A percentile compares a stretch with the other conserved stretches of the same genome.
Conservation (phyloP, 2,329 filamentous ascomycete genomes). For the Bipolaris zeicola region DNA sequence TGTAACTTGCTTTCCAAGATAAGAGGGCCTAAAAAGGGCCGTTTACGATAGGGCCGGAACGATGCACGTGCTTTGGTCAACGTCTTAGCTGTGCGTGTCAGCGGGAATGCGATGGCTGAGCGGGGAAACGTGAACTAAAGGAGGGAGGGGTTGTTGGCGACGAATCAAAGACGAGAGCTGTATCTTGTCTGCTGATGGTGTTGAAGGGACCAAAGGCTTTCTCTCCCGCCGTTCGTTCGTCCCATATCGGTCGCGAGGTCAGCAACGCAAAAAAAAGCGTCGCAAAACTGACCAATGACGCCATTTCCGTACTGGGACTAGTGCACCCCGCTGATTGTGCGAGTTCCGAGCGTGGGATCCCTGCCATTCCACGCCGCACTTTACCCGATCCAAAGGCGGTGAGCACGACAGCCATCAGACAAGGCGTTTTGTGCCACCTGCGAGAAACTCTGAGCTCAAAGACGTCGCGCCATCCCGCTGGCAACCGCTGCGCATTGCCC, state of each 20-base stretch:
- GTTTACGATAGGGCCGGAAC: slow-evolving; percentile 30
- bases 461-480: slow-evolving; percentile 19
- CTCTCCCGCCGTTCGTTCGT: background rate
- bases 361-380: slow-evolving; percentile 18
- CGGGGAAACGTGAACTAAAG: background rate
- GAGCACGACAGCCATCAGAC: slow-evolving; percentile 17
- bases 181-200: background rate
- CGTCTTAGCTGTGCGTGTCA: background rate
- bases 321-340: slow-evolving; percentile 18
- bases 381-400: slow-evolving; percentile 23
- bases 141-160: no score
- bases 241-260: background rate
- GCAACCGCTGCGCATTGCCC: slow-evolving; percentile 6
- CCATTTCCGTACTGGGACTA: slow-evolving; percentile 12
- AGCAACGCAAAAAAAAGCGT: slow-evolving; percentile 8
- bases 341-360: slow-evolving; percentile 12
- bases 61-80: slow-evolving; percentile 27
- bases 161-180: background rate
- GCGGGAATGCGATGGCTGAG: background rate
- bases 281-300: slow-evolving; percentile 22
- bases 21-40: slow-evolving; percentile 30
- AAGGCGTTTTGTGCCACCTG: slow-evolving; percentile 15
- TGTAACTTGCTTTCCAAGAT: slow-evolving; percentile 38
- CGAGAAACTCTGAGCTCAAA: slow-evolving; percentile 3
- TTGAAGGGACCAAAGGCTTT: background rate